These are phyloP conservation scores for Podospora australis DNA, from an alignment of 495 filamentous ascomycete genomes.

Conservation along the genomic window DNA sequence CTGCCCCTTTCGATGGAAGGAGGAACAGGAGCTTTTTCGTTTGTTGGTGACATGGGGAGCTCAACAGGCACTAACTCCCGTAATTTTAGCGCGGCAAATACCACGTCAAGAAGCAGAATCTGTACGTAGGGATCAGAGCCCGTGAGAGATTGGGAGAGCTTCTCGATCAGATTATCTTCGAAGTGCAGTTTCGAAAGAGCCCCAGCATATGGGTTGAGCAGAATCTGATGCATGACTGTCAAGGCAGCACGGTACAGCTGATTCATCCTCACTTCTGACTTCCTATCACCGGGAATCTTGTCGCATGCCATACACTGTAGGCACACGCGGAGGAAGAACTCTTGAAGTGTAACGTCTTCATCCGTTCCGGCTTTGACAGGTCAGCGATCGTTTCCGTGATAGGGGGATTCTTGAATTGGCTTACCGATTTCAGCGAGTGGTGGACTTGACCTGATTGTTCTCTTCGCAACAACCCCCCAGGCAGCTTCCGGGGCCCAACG, in stretches of 20 bases:
- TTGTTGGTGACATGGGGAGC: constrained; percentile 33
- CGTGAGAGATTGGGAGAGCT: constrained; percentile 57
- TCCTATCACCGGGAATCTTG: constrained; percentile 27
- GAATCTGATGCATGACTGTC: constrained; percentile 65
- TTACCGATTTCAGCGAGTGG: constrained; percentile 40
- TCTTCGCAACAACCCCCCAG: constrained; percentile 55
- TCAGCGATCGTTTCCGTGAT: neutral
- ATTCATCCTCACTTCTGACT: constrained; percentile 37
- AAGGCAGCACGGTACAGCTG: constrained; percentile 65
- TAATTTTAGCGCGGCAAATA: constrained; percentile 63
- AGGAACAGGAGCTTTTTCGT: neutral
- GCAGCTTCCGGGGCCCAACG: constrained; percentile 53
- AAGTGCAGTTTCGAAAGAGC: constrained; percentile 62
- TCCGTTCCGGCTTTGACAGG: constrained; percentile 33
- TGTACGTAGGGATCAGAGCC: constrained; percentile 61
- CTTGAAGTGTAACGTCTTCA: constrained; percentile 49
- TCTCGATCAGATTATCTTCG: constrained; percentile 65
- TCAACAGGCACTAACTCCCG: constrained; percentile 46
- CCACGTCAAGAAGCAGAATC: constrained; percentile 65
- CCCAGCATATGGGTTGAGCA: constrained; percentile 62
- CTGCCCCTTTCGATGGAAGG: constrained; percentile 18
- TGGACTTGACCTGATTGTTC: constrained; percentile 32
- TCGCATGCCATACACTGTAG: constrained; percentile 50
- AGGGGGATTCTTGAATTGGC: constrained; percentile 9
- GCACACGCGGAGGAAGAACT: constrained; percentile 55